phyloP scores from a whole-genome alignment of 202 grass and related monocot species.

The Zizania palustris region DNA sequence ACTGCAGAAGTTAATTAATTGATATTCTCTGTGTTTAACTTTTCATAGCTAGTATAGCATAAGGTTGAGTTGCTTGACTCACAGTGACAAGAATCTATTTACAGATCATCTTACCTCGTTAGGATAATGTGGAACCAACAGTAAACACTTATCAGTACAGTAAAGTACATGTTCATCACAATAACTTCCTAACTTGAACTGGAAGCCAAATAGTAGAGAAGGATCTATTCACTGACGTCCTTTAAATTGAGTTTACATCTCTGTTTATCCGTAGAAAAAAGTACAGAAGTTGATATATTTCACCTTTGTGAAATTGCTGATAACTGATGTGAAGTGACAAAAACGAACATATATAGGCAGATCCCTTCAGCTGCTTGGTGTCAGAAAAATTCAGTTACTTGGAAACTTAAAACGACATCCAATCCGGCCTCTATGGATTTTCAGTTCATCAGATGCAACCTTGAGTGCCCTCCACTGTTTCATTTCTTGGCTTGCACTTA shows the following conservation, averaged over 20 bases:
- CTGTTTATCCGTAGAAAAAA: slow-evolving; percentile 31
- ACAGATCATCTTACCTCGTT: neutral
- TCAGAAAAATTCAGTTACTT: slow-evolving; percentile 19
- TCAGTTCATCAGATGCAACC: neutral
- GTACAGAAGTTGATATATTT: slow-evolving; percentile 22
- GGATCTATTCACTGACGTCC: neutral
- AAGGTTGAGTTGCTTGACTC: neutral
- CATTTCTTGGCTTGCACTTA: slow-evolving; percentile 15
- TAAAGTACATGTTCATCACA: neutral
- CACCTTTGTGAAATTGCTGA: neutral
- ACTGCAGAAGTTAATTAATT: neutral
- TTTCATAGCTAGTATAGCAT: neutral
- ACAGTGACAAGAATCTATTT: slow-evolving; percentile 15
- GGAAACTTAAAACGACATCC: neutral
- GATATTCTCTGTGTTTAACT: neutral
- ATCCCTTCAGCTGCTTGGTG: slow-evolving; percentile 6
- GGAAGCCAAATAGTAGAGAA: neutral
- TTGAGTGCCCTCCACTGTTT: slow-evolving; percentile 1
- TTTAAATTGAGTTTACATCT: slow-evolving; percentile 11
- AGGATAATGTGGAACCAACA: slow-evolving; percentile 3
- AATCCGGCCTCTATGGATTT: too few species aligned
- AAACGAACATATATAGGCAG: slow-evolving; percentile 27
- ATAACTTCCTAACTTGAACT: neutral
- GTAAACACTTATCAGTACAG: neutral
- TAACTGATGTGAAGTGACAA: neutral